Conservation (phyloP, 805 yeast genomes). For the Yarrowia sp. region DNA sequence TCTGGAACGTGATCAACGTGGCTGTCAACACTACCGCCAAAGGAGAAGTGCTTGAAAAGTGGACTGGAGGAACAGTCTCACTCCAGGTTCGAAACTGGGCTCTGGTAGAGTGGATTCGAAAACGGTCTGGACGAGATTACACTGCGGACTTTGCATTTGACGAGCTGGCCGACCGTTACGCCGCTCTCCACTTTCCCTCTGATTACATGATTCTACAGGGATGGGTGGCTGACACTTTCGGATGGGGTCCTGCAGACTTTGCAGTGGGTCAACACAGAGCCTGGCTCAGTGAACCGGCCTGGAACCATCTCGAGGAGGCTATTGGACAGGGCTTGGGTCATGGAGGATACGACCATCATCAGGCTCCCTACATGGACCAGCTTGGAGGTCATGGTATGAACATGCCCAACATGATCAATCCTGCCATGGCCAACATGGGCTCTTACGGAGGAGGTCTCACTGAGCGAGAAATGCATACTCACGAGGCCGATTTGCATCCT, state of each 20-base stretch:
- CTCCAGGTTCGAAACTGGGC: constrained; percentile 41
- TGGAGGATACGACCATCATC: neutral
- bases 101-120: constrained; percentile 42
- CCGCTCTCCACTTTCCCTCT: constrained; percentile 37
- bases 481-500: constrained; percentile 24
- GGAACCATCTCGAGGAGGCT: constrained; percentile 41
- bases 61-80: constrained; percentile 42
- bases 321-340: constrained; percentile 7
- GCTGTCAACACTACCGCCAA: constrained; percentile 36
- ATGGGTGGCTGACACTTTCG: constrained; percentile 41
- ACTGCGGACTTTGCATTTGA: constrained; percentile 43
- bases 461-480: constrained; percentile 17
- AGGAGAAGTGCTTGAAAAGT: constrained; percentile 34
- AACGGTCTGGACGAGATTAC: constrained; percentile 39
- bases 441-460: constrained; percentile 4
- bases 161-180: constrained; percentile 41
- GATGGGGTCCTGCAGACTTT: constrained; percentile 40
- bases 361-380: constrained; percentile 7
- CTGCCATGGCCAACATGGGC: constrained; percentile 17
- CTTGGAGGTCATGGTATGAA: constrained; percentile 6
- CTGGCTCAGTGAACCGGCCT: constrained; percentile 42
- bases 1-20: constrained; percentile 41
- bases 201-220: constrained; percentile 36
- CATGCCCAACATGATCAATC: constrained; percentile 13
- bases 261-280: constrained; percentile 40